These are phyloP conservation scores for Pseudoperonospora humuli DNA, from an alignment of 352 stramenopile genomes.

Conservation along the genomic window DNA sequence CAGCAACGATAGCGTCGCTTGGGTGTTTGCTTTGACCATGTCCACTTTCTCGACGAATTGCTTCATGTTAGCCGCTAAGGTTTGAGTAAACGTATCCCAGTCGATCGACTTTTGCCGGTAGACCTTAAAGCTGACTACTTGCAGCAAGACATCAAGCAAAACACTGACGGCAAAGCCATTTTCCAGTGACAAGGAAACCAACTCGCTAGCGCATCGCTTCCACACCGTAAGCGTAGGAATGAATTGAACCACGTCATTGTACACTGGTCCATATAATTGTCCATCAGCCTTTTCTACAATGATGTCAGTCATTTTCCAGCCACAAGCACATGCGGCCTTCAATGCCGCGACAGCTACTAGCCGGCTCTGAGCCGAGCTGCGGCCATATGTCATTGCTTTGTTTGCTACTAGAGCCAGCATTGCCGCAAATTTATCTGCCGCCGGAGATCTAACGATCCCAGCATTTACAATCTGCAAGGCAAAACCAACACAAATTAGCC, in stretches of 20 bases:
- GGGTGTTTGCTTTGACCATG: conserved; percentile 13
- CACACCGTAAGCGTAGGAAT: conserved; percentile 37
- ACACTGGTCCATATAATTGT: conserved; percentile 27
- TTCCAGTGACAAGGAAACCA: conserved; percentile 26
- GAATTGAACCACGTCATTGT: conserved; percentile 39
- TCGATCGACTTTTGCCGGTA: conserved; percentile 26
- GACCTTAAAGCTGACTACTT: conserved; percentile 31
- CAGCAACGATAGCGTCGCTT: conserved; percentile 33
- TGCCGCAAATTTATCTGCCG: conserved; percentile 12
- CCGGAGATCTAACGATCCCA: conserved; percentile 9
- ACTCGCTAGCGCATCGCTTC: conserved; percentile 21
- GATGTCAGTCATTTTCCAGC: conserved; percentile 37
- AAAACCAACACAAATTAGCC: conserved; percentile 4
- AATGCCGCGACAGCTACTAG: conserved; percentile 23
- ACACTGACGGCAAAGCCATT: conserved; percentile 28
- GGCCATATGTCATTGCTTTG: conserved; percentile 19
- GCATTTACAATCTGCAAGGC: conserved; percentile 14
- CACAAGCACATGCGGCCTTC: conserved; percentile 35
- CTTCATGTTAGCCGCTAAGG: conserved; percentile 33
- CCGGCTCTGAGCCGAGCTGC: conserved; percentile 15
- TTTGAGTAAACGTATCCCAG: conserved; percentile 45
- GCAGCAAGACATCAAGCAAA: conserved; percentile 29
- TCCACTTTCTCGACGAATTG: conserved; percentile 31
- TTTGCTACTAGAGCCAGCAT: conserved; percentile 18
- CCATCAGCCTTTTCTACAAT: conserved; percentile 28